Percentiles rank a stretch among this genome's conserved stretches.
These are phyloP conservation scores for Tuber calosporum DNA, from an alignment of 495 filamentous ascomycete genomes.

Conservation along the genomic window DNA sequence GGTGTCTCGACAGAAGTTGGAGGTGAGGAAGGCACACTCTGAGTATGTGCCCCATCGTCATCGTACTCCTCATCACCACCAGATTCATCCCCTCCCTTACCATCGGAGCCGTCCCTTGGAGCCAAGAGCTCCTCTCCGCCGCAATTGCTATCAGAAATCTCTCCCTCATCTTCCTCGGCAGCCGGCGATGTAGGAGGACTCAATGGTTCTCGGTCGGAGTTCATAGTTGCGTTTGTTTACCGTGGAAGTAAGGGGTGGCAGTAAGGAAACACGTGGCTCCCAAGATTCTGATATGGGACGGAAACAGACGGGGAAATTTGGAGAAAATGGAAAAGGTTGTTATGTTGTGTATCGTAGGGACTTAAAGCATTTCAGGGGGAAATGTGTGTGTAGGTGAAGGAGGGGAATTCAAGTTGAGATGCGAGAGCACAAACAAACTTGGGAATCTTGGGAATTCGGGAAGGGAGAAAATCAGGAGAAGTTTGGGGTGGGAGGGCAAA, in stretches of 20 bases:
- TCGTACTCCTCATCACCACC: conserved; percentile 20
- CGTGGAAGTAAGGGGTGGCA: conserved; percentile 10
- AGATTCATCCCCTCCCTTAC: conserved; percentile 21
- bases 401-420: not conserved
- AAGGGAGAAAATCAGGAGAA: not conserved
- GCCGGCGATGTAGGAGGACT: conserved; percentile 27
- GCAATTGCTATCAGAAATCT: conserved; percentile 28
- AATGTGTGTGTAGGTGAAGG: not conserved
- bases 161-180: conserved; percentile 16
- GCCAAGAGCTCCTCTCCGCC: conserved; percentile 15
- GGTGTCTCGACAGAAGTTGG: conserved; percentile 44
- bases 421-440: not conserved
- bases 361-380: not conserved
- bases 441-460: not conserved
- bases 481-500: conserved; percentile 2
- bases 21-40: conserved; percentile 40
- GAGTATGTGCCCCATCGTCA: conserved; percentile 15
- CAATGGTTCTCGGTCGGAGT: conserved; percentile 24
- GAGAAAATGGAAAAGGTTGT: not conserved
- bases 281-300: not conserved
- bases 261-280: not conserved
- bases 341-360: not conserved
- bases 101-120: conserved; percentile 29
- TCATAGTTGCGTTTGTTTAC: conserved; percentile 18
- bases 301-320: not conserved